These are phyloP conservation scores for Dothistroma septosporum DNA, from an alignment of 2,329 filamentous ascomycete genomes.

Conservation along the genomic window DNA sequence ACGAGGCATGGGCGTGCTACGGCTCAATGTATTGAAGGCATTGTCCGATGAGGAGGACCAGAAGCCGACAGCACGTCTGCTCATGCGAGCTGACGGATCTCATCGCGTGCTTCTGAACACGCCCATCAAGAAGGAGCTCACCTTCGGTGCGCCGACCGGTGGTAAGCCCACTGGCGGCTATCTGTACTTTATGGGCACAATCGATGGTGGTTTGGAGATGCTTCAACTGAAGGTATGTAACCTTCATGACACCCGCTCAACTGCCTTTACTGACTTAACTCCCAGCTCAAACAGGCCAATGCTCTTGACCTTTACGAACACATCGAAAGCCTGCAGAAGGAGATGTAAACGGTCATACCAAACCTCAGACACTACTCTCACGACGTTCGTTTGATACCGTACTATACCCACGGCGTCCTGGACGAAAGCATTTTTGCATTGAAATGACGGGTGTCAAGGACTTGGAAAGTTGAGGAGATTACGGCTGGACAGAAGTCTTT, in stretches of 20 bases:
- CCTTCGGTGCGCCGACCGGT: constrained; percentile 63
- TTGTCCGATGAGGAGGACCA: constrained; percentile 48
- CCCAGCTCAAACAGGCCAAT: constrained; percentile 41
- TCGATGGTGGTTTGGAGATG: constrained; percentile 51
- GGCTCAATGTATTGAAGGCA: constrained; percentile 67
- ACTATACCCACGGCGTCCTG: not conserved
- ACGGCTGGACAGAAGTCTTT: not conserved
- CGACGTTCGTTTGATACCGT: constrained; percentile 2
- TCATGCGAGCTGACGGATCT: constrained; percentile 89
- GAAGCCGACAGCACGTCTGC: constrained; percentile 60
- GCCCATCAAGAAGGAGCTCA: constrained; percentile 71
- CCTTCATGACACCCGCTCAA: constrained; percentile 15
- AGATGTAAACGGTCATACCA: constrained; percentile 30
- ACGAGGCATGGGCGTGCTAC: constrained; percentile 75
- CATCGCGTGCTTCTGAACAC: constrained; percentile 84
- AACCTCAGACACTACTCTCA: not conserved
- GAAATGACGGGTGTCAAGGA: not conserved
- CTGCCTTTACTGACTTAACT: constrained; percentile 9
- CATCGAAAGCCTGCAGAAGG: constrained; percentile 40
- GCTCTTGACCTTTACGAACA: constrained; percentile 47
- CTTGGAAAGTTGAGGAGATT: not conserved
- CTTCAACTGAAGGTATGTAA: constrained; percentile 53
- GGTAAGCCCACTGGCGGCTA: constrained; percentile 66
- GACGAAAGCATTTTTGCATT: constrained; percentile 3
- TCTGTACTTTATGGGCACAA: constrained; percentile 59